phyloP scores from a whole-genome alignment of 1,139 yeast species.

The Geotrichum fermentans region DNA sequence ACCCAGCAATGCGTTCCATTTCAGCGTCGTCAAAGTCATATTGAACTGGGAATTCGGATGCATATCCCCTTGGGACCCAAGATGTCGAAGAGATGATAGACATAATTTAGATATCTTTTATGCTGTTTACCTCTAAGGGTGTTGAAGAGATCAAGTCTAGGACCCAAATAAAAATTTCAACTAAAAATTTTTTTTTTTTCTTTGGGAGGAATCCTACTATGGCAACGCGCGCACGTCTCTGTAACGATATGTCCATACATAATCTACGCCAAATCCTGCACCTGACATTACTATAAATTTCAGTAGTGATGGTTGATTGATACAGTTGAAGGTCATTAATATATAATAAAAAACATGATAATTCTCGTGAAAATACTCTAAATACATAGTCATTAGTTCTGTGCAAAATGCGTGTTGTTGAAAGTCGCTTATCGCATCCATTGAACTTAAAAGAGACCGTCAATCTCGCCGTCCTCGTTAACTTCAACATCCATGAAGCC shows the following conservation, averaged over 20 bases:
- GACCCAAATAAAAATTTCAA: neutral
- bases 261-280: too few relatives aligned
- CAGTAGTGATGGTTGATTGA: neutral
- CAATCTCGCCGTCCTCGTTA: conserved; percentile 87
- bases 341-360: conserved; percentile 2
- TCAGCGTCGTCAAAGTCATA: conserved; percentile 88
- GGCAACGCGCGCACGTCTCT: too few relatives aligned
- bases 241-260: neutral
- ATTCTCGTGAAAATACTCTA: conserved; percentile 4
- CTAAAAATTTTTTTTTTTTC: neutral
- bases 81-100: conserved; percentile 82
- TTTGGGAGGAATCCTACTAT: conserved; percentile 4
- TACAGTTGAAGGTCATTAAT: too few relatives aligned
- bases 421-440: conserved; percentile 2
- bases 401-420: conserved; percentile 13
- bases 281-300: conserved; percentile 1
- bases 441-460: conserved; percentile 68
- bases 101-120: too few relatives aligned
- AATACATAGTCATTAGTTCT: neutral
- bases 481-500: conserved; percentile 98
- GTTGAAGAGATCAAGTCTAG: neutral
- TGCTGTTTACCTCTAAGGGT: neutral
- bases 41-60: conserved; percentile 86
- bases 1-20: conserved; percentile 79
- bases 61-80: conserved; percentile 97